phyloP scores from a whole-genome alignment of 768 basidiomycete genomes.

The Naganishia randhawae region DNA sequence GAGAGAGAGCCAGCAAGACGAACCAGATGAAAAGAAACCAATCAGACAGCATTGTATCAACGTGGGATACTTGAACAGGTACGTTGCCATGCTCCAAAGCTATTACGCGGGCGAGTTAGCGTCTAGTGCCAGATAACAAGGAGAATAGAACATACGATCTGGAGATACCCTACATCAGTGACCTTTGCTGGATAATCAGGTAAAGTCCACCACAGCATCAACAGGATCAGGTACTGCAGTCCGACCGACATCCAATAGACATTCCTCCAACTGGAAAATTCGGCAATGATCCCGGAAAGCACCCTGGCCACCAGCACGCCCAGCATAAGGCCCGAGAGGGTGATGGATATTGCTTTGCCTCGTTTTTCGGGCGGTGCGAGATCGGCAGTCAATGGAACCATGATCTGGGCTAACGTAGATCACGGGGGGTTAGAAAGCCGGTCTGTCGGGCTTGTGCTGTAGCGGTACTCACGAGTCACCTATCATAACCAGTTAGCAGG shows the following conservation, averaged over 20 bases:
- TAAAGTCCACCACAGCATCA: constrained; percentile 63
- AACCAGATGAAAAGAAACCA: constrained; percentile 60
- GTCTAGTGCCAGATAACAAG: no score
- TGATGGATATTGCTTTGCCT: constrained; percentile 69
- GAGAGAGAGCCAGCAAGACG: background rate
- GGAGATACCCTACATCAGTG: constrained; percentile 60
- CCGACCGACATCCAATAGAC: constrained; percentile 76
- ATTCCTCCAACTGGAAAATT: constrained; percentile 67
- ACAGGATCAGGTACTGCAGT: constrained; percentile 60
- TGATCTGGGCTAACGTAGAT: constrained; percentile 53
- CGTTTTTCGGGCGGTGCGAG: constrained; percentile 70
- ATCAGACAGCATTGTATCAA: constrained; percentile 64
- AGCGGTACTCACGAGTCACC: constrained; percentile 4
- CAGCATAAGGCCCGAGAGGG: constrained; percentile 44
- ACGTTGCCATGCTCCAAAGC: constrained; percentile 67
- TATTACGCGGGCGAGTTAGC: background rate
- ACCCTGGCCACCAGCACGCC: constrained; percentile 45
- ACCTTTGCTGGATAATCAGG: constrained; percentile 78
- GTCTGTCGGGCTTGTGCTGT: background rate
- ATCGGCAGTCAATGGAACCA: constrained; percentile 74
- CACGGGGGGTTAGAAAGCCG: constrained; percentile 33
- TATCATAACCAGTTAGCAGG: no score
- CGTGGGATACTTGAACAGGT: constrained; percentile 70
- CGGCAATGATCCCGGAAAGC: constrained; percentile 58
- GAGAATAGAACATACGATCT: constrained; percentile 49